phyloP scores from a whole-genome alignment of 352 stramenopile species.

The Blastocystis sp. region DNA sequence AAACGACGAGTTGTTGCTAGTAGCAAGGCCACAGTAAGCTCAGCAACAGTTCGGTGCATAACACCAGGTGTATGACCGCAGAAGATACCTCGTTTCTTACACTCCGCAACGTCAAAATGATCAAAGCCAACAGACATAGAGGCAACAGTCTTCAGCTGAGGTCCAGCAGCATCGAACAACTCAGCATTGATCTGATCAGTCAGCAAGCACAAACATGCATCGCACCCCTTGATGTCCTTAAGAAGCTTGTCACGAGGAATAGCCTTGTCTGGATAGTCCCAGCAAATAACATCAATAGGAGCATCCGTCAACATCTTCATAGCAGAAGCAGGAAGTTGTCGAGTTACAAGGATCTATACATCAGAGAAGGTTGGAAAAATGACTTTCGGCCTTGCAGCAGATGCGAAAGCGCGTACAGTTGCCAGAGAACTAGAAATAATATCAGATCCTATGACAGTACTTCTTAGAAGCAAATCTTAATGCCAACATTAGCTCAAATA shows the following conservation, averaged over 20 bases:
- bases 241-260: constrained; percentile 72
- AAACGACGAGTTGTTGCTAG: constrained; percentile 75
- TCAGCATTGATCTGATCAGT: constrained; percentile 77
- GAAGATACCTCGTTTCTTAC: constrained; percentile 74
- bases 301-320: constrained; percentile 67
- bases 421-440: no score
- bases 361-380: neutral
- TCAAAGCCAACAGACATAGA: constrained; percentile 85
- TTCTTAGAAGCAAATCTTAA: neutral
- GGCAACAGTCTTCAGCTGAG: constrained; percentile 74
- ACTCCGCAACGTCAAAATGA: constrained; percentile 82
- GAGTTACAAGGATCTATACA: constrained; percentile 63
- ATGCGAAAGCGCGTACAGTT: constrained; percentile 55
- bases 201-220: constrained; percentile 76
- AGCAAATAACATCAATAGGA: constrained; percentile 54
- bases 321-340: constrained; percentile 57
- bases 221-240: constrained; percentile 72
- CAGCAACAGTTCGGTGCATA: constrained; percentile 78
- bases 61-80: constrained; percentile 82
- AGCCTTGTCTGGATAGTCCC: constrained; percentile 63
- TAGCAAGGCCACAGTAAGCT: constrained; percentile 78
- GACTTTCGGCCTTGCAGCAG: constrained; percentile 60
- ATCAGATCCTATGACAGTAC: no score
- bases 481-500: neutral
- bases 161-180: constrained; percentile 74